phyloP scores from a whole-genome alignment of 805 yeast species.

The Teunomyces gatunensis region DNA sequence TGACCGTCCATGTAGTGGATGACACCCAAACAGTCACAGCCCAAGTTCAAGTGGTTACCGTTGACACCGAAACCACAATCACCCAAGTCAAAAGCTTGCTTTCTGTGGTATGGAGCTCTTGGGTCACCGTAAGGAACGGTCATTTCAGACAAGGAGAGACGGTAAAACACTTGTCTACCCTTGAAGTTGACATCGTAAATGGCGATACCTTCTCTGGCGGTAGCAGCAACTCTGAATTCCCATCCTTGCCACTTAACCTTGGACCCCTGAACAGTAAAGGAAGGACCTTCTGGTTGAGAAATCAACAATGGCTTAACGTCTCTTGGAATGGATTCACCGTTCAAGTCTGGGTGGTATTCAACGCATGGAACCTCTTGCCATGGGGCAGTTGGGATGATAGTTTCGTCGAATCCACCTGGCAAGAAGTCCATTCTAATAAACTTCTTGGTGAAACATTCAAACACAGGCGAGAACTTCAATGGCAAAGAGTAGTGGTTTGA shows the following conservation, averaged over 20 bases:
- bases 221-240: slow-evolving; percentile 70
- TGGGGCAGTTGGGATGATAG: slow-evolving; percentile 54
- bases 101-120: slow-evolving; percentile 78
- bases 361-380: slow-evolving; percentile 60
- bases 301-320: slow-evolving; percentile 68
- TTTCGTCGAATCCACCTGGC: slow-evolving; percentile 69
- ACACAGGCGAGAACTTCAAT: slow-evolving; percentile 70
- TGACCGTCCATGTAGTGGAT: slow-evolving; percentile 69
- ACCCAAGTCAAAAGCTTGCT: slow-evolving; percentile 84
- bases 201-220: slow-evolving; percentile 78
- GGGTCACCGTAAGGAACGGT: slow-evolving; percentile 88
- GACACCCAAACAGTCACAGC: slow-evolving; percentile 82
- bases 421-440: slow-evolving; percentile 71
- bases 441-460: slow-evolving; percentile 57
- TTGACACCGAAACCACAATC: slow-evolving; percentile 79
- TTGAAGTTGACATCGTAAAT: slow-evolving; percentile 69
- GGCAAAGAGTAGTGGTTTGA: slow-evolving; percentile 77
- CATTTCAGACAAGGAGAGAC: slow-evolving; percentile 77
- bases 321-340: slow-evolving; percentile 49
- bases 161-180: slow-evolving; percentile 73
- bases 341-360: slow-evolving; percentile 73
- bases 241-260: slow-evolving; percentile 80
- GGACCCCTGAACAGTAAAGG: slow-evolving; percentile 57
- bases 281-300: slow-evolving; percentile 77
- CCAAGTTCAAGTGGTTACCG: slow-evolving; percentile 66